Base-by-base conservation (phyloP, 2,329 filamentous ascomycete species). In the Alternaria brassicicola region DNA sequence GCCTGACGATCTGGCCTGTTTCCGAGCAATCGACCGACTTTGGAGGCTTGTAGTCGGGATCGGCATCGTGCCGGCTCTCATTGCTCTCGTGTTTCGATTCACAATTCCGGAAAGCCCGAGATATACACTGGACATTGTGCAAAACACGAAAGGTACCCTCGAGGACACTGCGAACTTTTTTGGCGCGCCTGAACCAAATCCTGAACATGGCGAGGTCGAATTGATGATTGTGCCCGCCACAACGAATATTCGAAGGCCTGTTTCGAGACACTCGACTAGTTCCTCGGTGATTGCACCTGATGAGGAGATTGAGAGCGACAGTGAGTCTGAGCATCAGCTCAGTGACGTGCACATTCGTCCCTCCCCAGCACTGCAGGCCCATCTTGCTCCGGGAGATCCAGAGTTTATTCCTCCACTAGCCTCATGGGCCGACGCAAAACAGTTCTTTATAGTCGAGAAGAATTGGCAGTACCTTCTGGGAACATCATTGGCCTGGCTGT, bases 341-440 rank as follows among this genome's bases (percentile, higher is more conserved):
- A 63, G 60, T 47, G 61, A 63, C 9, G 52, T 49, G 2, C 56
- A 59, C 8, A 51, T 55, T 33, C 61, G 51, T 19, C 43, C 52
- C 15, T 31, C 48, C 6, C 52, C 56, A 2, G 7, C 38, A 13
- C 43, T 51, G 8, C 30, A 53, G 6, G 28, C 55, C 9, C 55
- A 67, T 15, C 49, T 70, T 36, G 59, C 65, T 19, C 69, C 70
- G 4, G 67, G 66, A 5, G 72, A 75, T 33, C 84, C 84, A 59
- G 84, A 81, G 64, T 80, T 83, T 51, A 81, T 81, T 66, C 76
- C 70, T 57, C 72, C 73, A 12, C 66, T 75, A 6, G 72, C 72
- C 15, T 76, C 73, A 1, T 67, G 67, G 64, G 33, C 50, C 7
- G 74, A 77, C 38, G 68, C 74, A 33, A 73, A 71, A 52, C 48